Evolutionary conservation across 108 stramenopile genomes (phyloP).

Genomic region (Skeletonema grethae): DNA sequence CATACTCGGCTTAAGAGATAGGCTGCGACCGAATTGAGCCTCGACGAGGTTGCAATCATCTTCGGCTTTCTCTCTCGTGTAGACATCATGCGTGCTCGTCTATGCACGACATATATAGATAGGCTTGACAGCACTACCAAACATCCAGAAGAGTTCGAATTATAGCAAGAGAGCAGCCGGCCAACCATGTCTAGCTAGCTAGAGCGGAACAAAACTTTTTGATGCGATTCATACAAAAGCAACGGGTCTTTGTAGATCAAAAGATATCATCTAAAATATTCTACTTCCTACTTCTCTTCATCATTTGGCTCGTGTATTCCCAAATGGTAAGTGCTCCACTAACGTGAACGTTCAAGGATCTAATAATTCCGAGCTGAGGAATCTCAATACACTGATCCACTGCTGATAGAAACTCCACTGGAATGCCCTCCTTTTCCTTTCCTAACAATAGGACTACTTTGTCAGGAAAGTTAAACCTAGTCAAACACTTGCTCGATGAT

Average conservation of each 20-base stretch:
- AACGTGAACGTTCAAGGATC: constrained; percentile 97
- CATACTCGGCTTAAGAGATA: too few species aligned
- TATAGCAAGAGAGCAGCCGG: too few species aligned
- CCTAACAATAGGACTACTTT: constrained; percentile 87
- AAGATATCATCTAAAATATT: not conserved
- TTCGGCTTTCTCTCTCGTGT: too few species aligned
- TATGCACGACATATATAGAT: too few species aligned
- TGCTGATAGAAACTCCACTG: constrained; percentile 84
- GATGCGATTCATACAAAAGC: too few species aligned
- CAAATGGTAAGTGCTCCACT: constrained; percentile 90
- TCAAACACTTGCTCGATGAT: constrained; percentile 71
- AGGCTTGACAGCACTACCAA: too few species aligned
- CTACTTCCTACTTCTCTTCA: constrained; percentile 11
- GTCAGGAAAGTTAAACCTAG: constrained; percentile 61
- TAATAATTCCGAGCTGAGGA: constrained; percentile 94
- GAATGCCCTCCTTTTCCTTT: constrained; percentile 94
- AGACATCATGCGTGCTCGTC: not conserved
- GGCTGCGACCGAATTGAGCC: too few species aligned
- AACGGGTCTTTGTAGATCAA: not conserved
- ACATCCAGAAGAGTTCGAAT: too few species aligned
- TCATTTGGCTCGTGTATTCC: constrained; percentile 88
- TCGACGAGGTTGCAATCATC: not conserved
- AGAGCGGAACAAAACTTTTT: too few species aligned
- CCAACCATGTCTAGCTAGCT: too few species aligned
- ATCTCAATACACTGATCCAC: constrained; percentile 96